Percentiles rank a stretch among this genome's conserved stretches.
phyloP scores from a whole-genome alignment of 2,329 filamentous ascomycete species.

The Emmonsiellopsis sp. region DNA sequence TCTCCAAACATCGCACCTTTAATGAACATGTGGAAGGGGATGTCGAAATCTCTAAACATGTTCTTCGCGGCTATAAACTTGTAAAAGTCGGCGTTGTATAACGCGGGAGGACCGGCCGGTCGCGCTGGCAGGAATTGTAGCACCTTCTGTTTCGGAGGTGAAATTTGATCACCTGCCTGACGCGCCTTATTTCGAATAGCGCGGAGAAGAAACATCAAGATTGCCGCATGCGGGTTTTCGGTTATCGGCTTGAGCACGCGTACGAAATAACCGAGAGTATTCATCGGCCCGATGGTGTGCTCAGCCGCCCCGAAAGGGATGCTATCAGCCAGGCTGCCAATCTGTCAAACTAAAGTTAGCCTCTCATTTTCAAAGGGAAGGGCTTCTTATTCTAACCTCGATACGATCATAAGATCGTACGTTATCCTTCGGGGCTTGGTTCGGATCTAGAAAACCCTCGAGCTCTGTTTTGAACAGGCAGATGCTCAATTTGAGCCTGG shows the following conservation, averaged over 20 bases:
- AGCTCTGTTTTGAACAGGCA: constrained; percentile 12
- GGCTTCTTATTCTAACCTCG: constrained; percentile 21
- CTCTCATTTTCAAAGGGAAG: background rate
- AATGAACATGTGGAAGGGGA: constrained; percentile 10
- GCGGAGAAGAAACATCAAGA: constrained; percentile 37
- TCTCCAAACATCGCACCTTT: constrained; percentile 5
- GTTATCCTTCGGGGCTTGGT: constrained; percentile 2
- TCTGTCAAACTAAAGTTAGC: constrained; percentile 15
- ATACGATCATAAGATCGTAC: constrained; percentile 26
- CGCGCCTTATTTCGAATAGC: constrained; percentile 18
- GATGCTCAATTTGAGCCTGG: constrained; percentile 17
- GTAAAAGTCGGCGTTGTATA: too few species aligned
- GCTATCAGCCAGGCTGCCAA: constrained; percentile 33
- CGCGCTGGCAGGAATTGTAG: too few species aligned
- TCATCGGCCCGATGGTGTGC: constrained; percentile 13
- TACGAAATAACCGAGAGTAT: constrained; percentile 19
- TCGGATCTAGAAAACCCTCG: constrained; percentile 20
- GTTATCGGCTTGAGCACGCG: constrained; percentile 24
- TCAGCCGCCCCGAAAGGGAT: constrained; percentile 16
- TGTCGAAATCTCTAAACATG: constrained; percentile 4
- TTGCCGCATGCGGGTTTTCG: constrained; percentile 31
- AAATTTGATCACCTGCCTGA: constrained; percentile 2
- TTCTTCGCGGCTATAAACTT: constrained; percentile 1
- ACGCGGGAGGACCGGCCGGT: too few species aligned
- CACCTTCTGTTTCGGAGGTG: background rate